Evolutionary conservation across 768 basidiomycete genomes (phyloP), one percentile per base, ranked within the genome.

Genomic region (Crucibulum laeve): DNA sequence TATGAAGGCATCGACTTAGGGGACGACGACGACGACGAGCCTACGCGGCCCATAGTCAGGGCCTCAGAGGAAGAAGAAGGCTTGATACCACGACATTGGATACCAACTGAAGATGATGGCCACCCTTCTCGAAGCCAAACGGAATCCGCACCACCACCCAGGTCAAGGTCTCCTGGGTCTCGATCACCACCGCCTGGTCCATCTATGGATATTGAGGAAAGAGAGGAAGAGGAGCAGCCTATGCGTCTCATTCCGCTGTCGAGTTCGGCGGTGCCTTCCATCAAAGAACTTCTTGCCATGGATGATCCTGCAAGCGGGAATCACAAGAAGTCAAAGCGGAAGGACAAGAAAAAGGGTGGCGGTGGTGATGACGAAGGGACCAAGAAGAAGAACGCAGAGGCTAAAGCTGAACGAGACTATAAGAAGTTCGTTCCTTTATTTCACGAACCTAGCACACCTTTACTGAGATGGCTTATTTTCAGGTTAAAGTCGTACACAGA

Each of bases 201-300:
- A 4, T 21, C 36, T 7, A 46, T 34, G 13, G 54, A 59, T 25
- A 68, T 70, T 26, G 67, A 61, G 22, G 68, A 58, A 42, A 65
- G 63, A 32, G 76, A 67, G 22, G 69, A 63, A 14, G 74, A 72
- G 26, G 70, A 70, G 38, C 54, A 60, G 33, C 63, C 71, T 4
- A 68, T 69, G 49, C 80, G 83, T 28, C 77, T 96, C 7, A 76
- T 72, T 22, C 88, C 90, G 4, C 77, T 97, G 13, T 70, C 75
- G 40, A 85, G 88, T n/a, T 91, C 90, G 18, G 76, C 80, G 5
- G 54, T 94, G 14, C 88, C 90, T 25, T 91, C 89, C 13, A 87
- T 95, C 59, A 78, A 79, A 40, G 87, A 90, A 22, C 73, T 96
- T 47, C 66, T 97, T 28, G 85, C 82, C 4, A 78, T 87, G 70